These are phyloP conservation scores for Phytophthora pistaciae DNA, from an alignment of 352 stramenopile species.

Conservation along the genomic window DNA sequence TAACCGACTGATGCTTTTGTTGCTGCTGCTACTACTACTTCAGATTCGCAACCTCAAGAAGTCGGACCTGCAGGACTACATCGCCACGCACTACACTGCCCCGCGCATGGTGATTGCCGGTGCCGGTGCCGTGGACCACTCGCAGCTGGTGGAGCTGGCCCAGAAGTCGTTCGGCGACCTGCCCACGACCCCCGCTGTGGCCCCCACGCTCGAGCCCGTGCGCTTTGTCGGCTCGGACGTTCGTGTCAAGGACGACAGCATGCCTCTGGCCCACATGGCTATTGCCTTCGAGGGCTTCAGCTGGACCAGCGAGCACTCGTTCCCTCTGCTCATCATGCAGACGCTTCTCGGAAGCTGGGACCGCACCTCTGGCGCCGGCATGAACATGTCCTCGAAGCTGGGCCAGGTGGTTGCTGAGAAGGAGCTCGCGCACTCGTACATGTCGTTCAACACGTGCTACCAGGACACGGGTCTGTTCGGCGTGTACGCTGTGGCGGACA, in stretches of 20 bases:
- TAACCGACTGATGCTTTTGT: slow-evolving; percentile 16
- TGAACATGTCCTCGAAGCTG: slow-evolving; percentile 97
- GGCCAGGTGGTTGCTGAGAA: slow-evolving; percentile 96
- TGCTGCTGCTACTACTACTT: slow-evolving; percentile 3
- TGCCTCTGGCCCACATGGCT: slow-evolving; percentile 95
- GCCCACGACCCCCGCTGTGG: slow-evolving; percentile 77
- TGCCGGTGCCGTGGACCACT: slow-evolving; percentile 98
- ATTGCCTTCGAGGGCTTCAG: slow-evolving; percentile 98
- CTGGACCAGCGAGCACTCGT: slow-evolving; percentile 98
- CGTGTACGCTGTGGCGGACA: slow-evolving; percentile 96
- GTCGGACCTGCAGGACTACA: slow-evolving; percentile 97
- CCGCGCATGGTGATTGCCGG: slow-evolving; percentile 99
- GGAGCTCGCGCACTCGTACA: slow-evolving; percentile 98
- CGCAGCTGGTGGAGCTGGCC: slow-evolving; percentile 96
- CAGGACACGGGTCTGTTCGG: slow-evolving; percentile 99
- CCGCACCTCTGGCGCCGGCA: slow-evolving; percentile 91
- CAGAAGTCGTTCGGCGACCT: slow-evolving; percentile 97
- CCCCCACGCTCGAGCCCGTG: slow-evolving; percentile 79
- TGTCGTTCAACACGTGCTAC: slow-evolving; percentile 99
- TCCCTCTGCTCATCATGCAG: slow-evolving; percentile 99
- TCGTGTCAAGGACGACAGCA: slow-evolving; percentile 90
- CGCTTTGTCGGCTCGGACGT: slow-evolving; percentile 93
- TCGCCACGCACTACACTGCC: slow-evolving; percentile 99
- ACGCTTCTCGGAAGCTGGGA: slow-evolving; percentile 94
- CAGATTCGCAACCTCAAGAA: slow-evolving; percentile 94